phyloP scores from a whole-genome alignment of 441 rosid species.

The Brassica hybrid region DNA sequence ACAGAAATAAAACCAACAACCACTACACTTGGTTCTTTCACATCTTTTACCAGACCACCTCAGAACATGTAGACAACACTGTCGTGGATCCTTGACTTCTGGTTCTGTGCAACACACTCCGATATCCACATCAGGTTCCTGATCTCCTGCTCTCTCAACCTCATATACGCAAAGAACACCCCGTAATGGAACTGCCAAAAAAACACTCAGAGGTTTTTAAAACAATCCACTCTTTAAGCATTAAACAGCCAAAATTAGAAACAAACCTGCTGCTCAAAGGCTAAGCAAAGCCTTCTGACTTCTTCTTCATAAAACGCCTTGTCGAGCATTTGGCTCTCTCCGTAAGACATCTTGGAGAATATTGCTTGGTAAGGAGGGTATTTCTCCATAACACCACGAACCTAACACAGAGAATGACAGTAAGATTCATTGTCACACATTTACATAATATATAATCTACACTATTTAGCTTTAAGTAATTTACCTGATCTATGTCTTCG shows the following conservation, averaged over 20 bases:
- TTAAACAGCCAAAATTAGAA: background rate
- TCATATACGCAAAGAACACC: constrained; percentile 95
- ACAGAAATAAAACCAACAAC: constrained; percentile 12
- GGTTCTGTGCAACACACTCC: constrained; percentile 98
- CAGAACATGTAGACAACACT: constrained; percentile 93
- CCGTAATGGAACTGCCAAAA: constrained; percentile 84
- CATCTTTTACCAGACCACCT: constrained; percentile 10
- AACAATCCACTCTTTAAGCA: background rate
- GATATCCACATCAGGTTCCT: constrained; percentile 99
- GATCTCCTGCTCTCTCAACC: constrained; percentile 98
- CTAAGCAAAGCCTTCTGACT: constrained; percentile 94
- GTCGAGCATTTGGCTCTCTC: constrained; percentile 97
- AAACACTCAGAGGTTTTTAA: constrained; percentile 10
- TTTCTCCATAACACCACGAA: constrained; percentile 89
- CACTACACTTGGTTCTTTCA: constrained; percentile 6
- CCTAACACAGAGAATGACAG: constrained; percentile 49
- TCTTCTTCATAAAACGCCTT: constrained; percentile 98
- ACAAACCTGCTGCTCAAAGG: constrained; percentile 94
- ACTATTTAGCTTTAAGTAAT: background rate
- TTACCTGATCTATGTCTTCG: constrained; percentile 96
- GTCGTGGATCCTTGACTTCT: constrained; percentile 97
- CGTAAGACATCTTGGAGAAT: constrained; percentile 82
- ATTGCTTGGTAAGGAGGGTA: constrained; percentile 94
- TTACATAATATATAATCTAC: background rate
- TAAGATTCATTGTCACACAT: background rate